Base-by-base conservation (phyloP, 805 yeast genomes). In the Sugiyamaella valdiviana region DNA sequence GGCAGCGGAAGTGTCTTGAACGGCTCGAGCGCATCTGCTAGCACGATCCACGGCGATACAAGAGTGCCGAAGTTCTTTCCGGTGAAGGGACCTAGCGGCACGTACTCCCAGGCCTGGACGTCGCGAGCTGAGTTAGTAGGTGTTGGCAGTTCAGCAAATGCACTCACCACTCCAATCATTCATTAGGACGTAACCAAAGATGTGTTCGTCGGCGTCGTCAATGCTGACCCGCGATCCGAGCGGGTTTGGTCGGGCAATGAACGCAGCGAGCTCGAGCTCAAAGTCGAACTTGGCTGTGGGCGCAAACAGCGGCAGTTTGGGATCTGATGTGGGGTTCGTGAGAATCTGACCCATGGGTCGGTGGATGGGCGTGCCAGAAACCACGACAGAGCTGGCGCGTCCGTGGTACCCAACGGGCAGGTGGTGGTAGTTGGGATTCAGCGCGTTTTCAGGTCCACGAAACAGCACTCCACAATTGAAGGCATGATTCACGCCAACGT, bases 331-430 rank as follows among this genome's bases (percentile, higher is more conserved):
- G 7, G 54, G 56, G 38, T 45, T 36, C 10, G 15, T 45, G 16
- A 55, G 42, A 20, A 58, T 50, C 43, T 58, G 62, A 15, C 62
- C 62, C 23, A 39, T 17, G 3, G 62, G 62, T 1, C 62, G 47
- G 14, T 41, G 42, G 35, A 58, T 49, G 14, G 47, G 41, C 6
- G 62, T 58, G 6, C 61, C 61, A 6, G 62, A 57, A 5, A 58
- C 53, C 15, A 58, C 59, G 2, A 58, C 52, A 2, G 62, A 52
- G 17, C 56, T 50, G 15, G 60, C 57, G 20, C 62, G 49, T 10
- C 62, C 62, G 21, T 58, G 62, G 41, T 58, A 58, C 1, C 59
- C 62, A 5, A 58, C 57, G 3, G 62, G 62, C 3, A 58, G 36
- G 20, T 58, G 62, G 26, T 51, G 50, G 45, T 54, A 58, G 48